Percentiles rank a stretch among this genome's conserved stretches.
phyloP scores from a whole-genome alignment of 176 grass and related monocot genomes.

The Musa itinerans region DNA sequence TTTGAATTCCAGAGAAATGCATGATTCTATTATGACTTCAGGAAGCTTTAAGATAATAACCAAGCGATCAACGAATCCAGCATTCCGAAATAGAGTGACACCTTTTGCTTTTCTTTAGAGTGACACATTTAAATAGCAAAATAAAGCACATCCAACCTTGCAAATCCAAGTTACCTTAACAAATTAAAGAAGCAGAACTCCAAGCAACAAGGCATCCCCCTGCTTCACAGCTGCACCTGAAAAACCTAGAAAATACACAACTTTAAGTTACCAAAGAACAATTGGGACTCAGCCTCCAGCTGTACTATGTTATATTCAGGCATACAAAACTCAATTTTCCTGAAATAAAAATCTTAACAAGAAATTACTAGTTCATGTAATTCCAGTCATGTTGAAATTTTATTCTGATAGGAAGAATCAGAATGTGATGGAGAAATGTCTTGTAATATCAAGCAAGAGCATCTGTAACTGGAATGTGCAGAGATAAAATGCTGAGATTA shows the following conservation, averaged over 20 bases:
- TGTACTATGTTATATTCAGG: not conserved
- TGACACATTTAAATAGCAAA: too few relatives aligned
- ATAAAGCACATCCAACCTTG: not conserved
- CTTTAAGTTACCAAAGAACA: not conserved
- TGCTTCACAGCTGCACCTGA: not conserved
- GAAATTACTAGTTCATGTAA: not conserved
- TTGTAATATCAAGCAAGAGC: not conserved
- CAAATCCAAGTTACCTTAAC: not conserved
- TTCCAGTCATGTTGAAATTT: not conserved
- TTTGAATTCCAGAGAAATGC: too few relatives aligned
- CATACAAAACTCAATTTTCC: not conserved
- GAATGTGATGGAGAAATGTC: not conserved
- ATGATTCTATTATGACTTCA: too few relatives aligned
- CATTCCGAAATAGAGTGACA: too few relatives aligned
- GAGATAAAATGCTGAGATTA: slow-evolving; percentile 14
- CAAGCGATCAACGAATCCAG: too few relatives aligned
- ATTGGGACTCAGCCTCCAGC: not conserved
- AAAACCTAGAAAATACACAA: not conserved
- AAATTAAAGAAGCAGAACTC: not conserved
- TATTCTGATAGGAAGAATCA: not conserved
- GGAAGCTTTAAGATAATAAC: too few relatives aligned
- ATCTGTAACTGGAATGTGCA: slow-evolving; percentile 6
- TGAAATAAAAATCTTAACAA: not conserved
- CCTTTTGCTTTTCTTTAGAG: too few relatives aligned
- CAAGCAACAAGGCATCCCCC: not conserved